Conservation (phyloP, 2,329 filamentous ascomycete genomes). For the Pestalotiopsis sp. region DNA sequence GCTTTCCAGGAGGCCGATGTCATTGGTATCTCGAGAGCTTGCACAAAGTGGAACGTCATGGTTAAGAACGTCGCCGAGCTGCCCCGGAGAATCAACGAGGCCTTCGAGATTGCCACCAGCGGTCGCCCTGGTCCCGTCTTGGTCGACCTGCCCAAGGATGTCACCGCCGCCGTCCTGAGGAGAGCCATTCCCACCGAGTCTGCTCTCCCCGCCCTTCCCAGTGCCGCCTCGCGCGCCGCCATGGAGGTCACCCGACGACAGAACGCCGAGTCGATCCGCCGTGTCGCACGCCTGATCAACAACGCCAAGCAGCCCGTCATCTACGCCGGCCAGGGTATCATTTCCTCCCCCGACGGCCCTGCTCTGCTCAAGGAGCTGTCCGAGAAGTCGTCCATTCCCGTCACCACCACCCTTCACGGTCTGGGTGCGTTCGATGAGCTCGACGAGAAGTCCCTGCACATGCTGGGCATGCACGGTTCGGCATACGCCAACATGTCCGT, state of each 20-base stretch:
- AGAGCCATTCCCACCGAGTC: constrained; percentile 79
- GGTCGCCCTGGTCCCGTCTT: constrained; percentile 93
- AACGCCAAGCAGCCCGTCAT: constrained; percentile 91
- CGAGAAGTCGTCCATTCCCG: constrained; percentile 88
- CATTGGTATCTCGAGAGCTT: constrained; percentile 88
- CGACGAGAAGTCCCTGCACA: constrained; percentile 92
- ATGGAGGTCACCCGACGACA: constrained; percentile 73
- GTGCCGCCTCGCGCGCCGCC: constrained; percentile 81
- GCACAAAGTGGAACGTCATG: constrained; percentile 99
- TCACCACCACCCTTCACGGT: constrained; percentile 94
- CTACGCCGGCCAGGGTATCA: constrained; percentile 89
- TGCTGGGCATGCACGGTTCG: constrained; percentile 98
- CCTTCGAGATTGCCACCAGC: constrained; percentile 95
- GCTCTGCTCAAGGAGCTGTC: constrained; percentile 81
- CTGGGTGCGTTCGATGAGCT: constrained; percentile 92
- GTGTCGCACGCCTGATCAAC: constrained; percentile 83
- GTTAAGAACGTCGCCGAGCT: constrained; percentile 94
- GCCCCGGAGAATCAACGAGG: constrained; percentile 92
- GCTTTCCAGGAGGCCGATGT: constrained; percentile 97
- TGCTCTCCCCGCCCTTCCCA: constrained; percentile 78
- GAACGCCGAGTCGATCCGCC: constrained; percentile 71
- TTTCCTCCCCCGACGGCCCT: constrained; percentile 78
- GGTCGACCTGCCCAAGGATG: constrained; percentile 94
- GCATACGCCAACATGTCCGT: constrained; percentile 98
- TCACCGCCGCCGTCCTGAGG: constrained; percentile 82